Conservation (phyloP, 179 eudicot species). For the Patellifolia procumbens region DNA sequence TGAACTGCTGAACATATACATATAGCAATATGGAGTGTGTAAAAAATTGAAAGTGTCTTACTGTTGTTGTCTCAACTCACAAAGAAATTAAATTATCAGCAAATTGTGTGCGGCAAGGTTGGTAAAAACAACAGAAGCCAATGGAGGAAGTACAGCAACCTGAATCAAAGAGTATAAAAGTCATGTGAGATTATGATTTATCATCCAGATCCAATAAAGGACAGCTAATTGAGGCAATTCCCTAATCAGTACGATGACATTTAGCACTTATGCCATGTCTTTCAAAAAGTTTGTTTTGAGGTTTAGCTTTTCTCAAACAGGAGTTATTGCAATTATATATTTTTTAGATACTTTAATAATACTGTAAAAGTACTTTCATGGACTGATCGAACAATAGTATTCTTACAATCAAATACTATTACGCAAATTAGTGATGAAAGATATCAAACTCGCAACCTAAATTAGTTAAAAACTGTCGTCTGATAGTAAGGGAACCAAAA, state of each 20-base stretch:
- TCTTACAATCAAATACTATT: background rate
- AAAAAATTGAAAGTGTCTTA: conserved; percentile 31
- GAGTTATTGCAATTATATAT: too few species aligned
- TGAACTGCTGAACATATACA: background rate
- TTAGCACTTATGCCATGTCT: background rate
- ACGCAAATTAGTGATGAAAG: background rate
- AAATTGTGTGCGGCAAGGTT: conserved; percentile 79
- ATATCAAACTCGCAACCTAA: background rate
- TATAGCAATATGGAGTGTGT: background rate
- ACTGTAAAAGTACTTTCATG: too few species aligned
- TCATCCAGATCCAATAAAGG: background rate
- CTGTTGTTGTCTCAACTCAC: conserved; percentile 85
- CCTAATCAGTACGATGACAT: background rate
- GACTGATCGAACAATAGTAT: background rate
- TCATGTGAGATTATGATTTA: background rate
- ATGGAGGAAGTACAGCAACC: conserved; percentile 96
- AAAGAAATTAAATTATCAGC: conserved; percentile 74
- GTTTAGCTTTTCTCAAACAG: background rate
- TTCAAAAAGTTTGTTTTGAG: background rate
- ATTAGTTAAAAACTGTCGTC: background rate
- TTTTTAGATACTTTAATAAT: background rate
- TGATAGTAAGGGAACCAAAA: background rate
- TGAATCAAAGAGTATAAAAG: conserved; percentile 29
- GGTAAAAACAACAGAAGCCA: conserved; percentile 84
- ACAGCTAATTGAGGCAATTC: background rate